Conservation (phyloP, 148 eudicot genomes). For the Camellia sinensis region DNA sequence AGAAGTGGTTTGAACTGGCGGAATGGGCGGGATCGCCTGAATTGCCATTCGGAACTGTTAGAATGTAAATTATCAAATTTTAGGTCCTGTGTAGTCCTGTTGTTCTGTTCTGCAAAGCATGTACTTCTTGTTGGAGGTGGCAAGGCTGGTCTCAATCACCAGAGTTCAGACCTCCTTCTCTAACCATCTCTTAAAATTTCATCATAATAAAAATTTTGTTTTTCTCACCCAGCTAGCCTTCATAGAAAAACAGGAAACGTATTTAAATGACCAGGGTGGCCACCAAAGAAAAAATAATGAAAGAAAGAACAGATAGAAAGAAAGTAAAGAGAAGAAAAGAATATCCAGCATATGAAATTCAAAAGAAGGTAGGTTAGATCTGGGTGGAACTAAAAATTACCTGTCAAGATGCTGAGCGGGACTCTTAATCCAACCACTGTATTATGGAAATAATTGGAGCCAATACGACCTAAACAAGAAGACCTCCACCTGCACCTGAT, state of each 20-base stretch:
- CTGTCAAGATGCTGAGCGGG: too few relatives aligned
- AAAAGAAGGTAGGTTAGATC: too few relatives aligned
- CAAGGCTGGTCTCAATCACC: conserved; percentile 61
- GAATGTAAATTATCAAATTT: conserved; percentile 29
- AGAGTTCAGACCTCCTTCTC: conserved; percentile 81
- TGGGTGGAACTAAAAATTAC: too few relatives aligned
- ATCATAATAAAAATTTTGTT: conserved; percentile 79
- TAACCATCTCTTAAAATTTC: conserved; percentile 82
- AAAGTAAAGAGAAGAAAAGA: neutral
- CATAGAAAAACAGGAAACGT: neutral
- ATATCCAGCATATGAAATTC: too few relatives aligned
- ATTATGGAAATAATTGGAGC: conserved; percentile 72
- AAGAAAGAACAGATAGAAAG: too few relatives aligned
- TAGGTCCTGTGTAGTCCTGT: too few relatives aligned
- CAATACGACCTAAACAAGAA: conserved; percentile 64
- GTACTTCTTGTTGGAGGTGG: conserved; percentile 75
- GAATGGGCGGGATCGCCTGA: conserved; percentile 71
- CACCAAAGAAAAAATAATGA: too few relatives aligned
- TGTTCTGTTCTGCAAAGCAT: conserved; percentile 51
- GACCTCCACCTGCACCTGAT: conserved; percentile 38
- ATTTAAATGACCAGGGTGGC: too few relatives aligned
- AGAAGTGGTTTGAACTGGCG: conserved; percentile 60
- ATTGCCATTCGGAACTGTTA: conserved; percentile 44
- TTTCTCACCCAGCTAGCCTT: conserved; percentile 81
- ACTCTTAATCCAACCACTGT: conserved; percentile 55